Evolutionary conservation across 2,329 filamentous ascomycete genomes (phyloP).

Genomic region (Nemania sp.): DNA sequence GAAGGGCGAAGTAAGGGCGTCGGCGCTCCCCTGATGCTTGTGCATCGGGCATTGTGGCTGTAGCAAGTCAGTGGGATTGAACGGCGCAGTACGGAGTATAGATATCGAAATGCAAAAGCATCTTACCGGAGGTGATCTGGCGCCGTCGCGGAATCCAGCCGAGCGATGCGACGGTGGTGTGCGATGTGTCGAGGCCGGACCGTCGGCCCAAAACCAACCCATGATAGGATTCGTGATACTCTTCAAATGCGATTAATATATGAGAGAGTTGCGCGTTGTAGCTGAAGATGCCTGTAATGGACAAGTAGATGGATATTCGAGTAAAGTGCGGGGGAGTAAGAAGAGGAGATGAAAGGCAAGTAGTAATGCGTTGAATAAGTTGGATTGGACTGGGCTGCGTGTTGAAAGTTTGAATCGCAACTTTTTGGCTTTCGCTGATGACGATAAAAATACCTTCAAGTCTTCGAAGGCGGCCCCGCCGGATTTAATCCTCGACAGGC

Average conservation of each 20-base stretch:
- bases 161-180: conserved; percentile 34
- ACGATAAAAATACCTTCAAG: conserved; percentile 24
- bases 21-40: conserved; percentile 50
- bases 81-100: conserved; percentile 17
- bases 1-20: conserved; percentile 45
- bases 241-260: background rate
- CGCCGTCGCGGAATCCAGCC: conserved; percentile 31
- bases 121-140: conserved; percentile 47
- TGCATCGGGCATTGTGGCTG: conserved; percentile 63
- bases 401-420: conserved; percentile 11
- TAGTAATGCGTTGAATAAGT: background rate
- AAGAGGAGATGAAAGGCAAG: background rate
- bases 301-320: background rate
- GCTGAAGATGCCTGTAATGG: too few relatives aligned
- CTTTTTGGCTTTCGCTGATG: conserved; percentile 12
- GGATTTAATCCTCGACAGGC: too few relatives aligned
- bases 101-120: background rate
- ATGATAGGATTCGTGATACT: too few relatives aligned
- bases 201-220: conserved; percentile 68
- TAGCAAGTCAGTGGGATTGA: conserved; percentile 25
- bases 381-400: background rate
- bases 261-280: background rate
- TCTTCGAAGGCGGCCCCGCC: too few relatives aligned
- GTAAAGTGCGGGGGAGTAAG: background rate
- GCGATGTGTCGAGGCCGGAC: conserved; percentile 38